Base-by-base conservation (phyloP, 2,329 filamentous ascomycete genomes). In the Plenodomus biglobosus region DNA sequence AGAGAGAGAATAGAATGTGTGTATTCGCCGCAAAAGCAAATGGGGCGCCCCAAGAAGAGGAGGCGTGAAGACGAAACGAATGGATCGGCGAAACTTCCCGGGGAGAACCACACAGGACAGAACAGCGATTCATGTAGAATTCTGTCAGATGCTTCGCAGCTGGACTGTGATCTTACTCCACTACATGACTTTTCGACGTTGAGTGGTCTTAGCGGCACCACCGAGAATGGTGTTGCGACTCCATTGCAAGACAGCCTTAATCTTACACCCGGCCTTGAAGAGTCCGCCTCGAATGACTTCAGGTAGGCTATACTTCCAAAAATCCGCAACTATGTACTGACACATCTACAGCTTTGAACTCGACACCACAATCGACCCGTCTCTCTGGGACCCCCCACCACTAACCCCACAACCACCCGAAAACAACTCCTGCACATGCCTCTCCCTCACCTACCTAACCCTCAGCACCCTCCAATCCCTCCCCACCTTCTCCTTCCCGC, bases 41-140 rank as follows among this genome's bases (percentile, higher is more conserved):
- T 80, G 78, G 78, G 78, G 8, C 60, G 78, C 37, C 78, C 78
- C n/a, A 73, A 73, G 50, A 80, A 80, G 59, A 69, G 76, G 42
- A 62, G 64, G 48, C 62, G 71, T 40, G 65, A 68, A n/a, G 66
- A 58, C 19, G 54, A 46, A 41, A 46, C 42, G 13, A 52, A 49
- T n/a, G 50, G 54, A 15, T 16, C 27, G 2, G 20, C 42, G 0
- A 32, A 17, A 10, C 10, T 36, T 20, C 32, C 40, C 2, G 24
- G 44, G 20, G 52, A 53, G 27, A 36, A 34, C 16, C 46, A 42
- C 18, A 15, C 44, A 11, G 46, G 48, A 18, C 19, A 40, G n/a
- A 39, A 27, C 8, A 34, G 44, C 21, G 21, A 30, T n/a, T 16
- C 42, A 18, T 45, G 52, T 24, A 42, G 30, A 6, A 42, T 44